Base-by-base conservation (phyloP, 1,284 basidiomycete genomes). In the Cystobasidium pallidum region DNA sequence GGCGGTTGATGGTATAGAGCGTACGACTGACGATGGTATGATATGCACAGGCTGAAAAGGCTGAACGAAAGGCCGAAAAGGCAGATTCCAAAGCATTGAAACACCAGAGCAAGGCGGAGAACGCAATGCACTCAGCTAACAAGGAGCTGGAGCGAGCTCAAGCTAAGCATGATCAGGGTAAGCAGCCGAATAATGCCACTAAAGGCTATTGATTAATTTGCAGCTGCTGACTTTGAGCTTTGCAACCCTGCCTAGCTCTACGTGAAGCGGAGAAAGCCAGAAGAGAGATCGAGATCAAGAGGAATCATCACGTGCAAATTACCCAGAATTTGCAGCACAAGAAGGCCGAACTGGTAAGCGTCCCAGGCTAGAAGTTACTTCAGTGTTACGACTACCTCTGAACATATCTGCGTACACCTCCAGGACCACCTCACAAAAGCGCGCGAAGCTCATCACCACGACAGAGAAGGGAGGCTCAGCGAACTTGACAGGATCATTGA, bases 101-200 rank as follows among this genome's bases (percentile, higher is more conserved):
- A 51, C 19, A 11, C 2, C 28, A 64, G 30, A 41, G 43, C 26
- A 51, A 71, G n/a, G 58, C 68, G 13, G 59, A 32, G 26, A 34
- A 64, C 1, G 2, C 19, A 0, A 24, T 59, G 32, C 68, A 71
- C 49, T 39, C 43, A 1, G 49, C 59, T 15, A 64, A 51, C 59
- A 71, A 71, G 36, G 68, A 71, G 36, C 47, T 71, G 3, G 68
- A 71, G 49, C 59, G 68, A 19, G 68, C 68, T 3, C 68, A 71
- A 47, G 68, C 68, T 28, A 63, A 62, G 49, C 68, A 64, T 58
- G 68, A 71, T n/a, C 47, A 71, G 49, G 68, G 68, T 71, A 11
- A 43, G 68, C 62, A 28, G 24, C 15, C 15, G 39, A 41, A 41
- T 15, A 41, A 8, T 41, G 39, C 15, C 39, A 41, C 15, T 41